Evolutionary conservation across 176 grass and related monocot genomes (phyloP).

Genomic region (Hsuehochloa calcarea): DNA sequence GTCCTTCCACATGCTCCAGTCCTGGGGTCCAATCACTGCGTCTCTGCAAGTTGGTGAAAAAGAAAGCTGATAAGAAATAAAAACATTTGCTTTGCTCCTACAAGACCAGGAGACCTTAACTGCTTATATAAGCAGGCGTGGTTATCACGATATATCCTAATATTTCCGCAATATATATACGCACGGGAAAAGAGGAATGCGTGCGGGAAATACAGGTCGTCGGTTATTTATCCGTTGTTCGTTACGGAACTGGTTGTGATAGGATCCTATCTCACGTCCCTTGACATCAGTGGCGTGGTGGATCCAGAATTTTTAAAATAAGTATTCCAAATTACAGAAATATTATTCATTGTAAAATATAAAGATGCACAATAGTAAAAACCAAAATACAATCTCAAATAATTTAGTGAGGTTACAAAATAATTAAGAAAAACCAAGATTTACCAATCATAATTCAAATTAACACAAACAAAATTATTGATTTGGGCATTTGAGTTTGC

Average conservation of each 20-base stretch:
- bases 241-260: not conserved
- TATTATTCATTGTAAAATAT: too few relatives aligned
- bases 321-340: too few relatives aligned
- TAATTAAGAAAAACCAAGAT: too few relatives aligned
- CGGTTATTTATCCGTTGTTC: not conserved
- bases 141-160: constrained; percentile 29
- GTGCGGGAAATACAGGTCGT: not conserved
- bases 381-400: too few relatives aligned
- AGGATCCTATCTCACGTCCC: constrained; percentile 20
- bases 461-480: too few relatives aligned
- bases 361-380: too few relatives aligned
- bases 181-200: not conserved
- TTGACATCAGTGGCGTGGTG: too few relatives aligned
- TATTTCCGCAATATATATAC: constrained; percentile 31
- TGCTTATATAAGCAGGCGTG: constrained; percentile 35
- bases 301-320: too few relatives aligned
- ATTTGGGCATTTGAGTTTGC: too few relatives aligned
- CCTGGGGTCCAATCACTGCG: constrained; percentile 20
- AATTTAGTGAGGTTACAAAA: too few relatives aligned
- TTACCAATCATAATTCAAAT: too few relatives aligned
- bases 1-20: not conserved
- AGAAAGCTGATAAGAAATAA: not conserved
- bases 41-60: not conserved
- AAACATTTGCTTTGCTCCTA: not conserved
- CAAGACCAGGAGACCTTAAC: not conserved